phyloP scores from a whole-genome alignment of 306 rosid species.

The Elaeagnus macrophylla region DNA sequence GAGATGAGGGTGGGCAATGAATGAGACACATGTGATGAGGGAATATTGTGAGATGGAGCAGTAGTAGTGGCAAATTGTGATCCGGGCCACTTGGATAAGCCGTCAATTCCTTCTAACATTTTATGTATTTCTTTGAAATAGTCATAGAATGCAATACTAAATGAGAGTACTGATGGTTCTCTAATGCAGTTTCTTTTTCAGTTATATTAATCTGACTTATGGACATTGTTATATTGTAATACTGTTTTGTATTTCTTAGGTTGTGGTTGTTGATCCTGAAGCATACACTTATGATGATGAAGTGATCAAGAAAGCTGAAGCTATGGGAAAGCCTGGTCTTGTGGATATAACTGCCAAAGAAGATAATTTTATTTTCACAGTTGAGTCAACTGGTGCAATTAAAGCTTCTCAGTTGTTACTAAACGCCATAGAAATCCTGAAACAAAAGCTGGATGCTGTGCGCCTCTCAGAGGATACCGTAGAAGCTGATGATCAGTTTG shows the following conservation, averaged over 20 bases:
- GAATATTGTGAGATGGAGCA: background rate
- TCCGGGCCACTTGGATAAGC: background rate
- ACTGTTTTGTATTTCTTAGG: constrained; percentile 25
- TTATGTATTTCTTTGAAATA: background rate
- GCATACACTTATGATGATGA: constrained; percentile 88
- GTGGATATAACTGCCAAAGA: constrained; percentile 75
- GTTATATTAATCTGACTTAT: background rate
- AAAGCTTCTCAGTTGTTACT: constrained; percentile 77
- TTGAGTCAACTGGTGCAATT: constrained; percentile 85
- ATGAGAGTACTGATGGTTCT: background rate
- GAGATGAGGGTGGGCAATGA: background rate
- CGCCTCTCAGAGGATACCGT: constrained; percentile 89
- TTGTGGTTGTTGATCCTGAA: constrained; percentile 65
- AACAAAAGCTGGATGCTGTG: constrained; percentile 87
- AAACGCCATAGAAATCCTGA: constrained; percentile 88
- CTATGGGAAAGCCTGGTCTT: constrained; percentile 94
- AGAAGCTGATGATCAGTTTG: constrained; percentile 92
- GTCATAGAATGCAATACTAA: background rate
- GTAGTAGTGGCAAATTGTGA: background rate
- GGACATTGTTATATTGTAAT: background rate
- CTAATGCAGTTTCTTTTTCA: background rate
- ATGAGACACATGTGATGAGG: background rate
- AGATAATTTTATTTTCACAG: constrained; percentile 86
- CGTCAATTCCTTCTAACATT: background rate
- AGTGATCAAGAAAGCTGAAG: constrained; percentile 87